Evolutionary conservation across 495 filamentous ascomycete genomes (phyloP).

Genomic region (Clohesyomyces aquaticus): DNA sequence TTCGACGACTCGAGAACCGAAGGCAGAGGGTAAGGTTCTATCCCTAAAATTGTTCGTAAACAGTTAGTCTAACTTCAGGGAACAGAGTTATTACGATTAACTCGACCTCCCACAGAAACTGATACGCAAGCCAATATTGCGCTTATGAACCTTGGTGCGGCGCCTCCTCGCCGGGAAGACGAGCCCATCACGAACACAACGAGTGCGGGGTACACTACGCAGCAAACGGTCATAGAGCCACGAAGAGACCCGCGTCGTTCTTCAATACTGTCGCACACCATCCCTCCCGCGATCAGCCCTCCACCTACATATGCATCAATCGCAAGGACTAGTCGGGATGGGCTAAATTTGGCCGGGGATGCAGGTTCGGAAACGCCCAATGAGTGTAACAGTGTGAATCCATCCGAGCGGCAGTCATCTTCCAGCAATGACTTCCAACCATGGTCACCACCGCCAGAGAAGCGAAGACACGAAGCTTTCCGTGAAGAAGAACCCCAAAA

Average conservation of each 20-base stretch:
- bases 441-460: not conserved
- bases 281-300: not conserved
- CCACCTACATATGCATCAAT: constrained; percentile 3
- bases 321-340: not conserved
- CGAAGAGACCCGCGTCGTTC: not conserved
- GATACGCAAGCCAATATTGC: too few species aligned
- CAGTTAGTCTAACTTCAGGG: not conserved
- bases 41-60: not conserved
- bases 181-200: not conserved
- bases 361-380: not conserved
- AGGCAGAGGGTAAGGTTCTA: not conserved
- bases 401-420: too few species aligned
- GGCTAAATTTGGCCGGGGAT: not conserved
- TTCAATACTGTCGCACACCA: not conserved
- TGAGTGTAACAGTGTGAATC: too few species aligned
- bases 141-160: too few species aligned
- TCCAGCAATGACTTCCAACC: not conserved
- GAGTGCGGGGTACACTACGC: too few species aligned
- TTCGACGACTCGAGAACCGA: not conserved
- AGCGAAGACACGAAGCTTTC: not conserved
- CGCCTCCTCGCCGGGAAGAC: too few species aligned
- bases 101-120: too few species aligned
- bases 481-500: not conserved
- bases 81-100: too few species aligned
- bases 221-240: not conserved